Conservation (phyloP, 2,329 filamentous ascomycete genomes). For the Cryphonectria carpinicola region DNA sequence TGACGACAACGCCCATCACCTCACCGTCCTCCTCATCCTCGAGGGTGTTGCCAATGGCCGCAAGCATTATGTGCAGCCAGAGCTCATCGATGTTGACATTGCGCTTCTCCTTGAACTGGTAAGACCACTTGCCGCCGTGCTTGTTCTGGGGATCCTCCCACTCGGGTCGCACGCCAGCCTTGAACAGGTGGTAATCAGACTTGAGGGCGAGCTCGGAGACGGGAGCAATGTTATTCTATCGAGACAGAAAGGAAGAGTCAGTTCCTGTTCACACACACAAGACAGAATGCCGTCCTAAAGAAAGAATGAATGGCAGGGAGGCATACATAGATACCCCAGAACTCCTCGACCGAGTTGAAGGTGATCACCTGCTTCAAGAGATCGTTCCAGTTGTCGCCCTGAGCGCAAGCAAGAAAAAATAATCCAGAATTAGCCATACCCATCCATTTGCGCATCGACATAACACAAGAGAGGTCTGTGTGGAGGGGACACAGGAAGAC, state of each 20-base stretch:
- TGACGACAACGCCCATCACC: slow-evolving; percentile 99
- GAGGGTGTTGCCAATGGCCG: slow-evolving; percentile 95
- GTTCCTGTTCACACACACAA: slow-evolving; percentile 22
- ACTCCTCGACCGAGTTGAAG: slow-evolving; percentile 98
- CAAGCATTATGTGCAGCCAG: slow-evolving; percentile 96
- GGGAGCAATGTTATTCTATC: slow-evolving; percentile 95
- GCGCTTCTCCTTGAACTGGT: slow-evolving; percentile 96
- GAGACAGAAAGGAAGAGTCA: slow-evolving; percentile 3
- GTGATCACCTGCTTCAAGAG: slow-evolving; percentile 97
- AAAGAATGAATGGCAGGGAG: neutral
- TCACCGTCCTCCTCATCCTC: slow-evolving; percentile 94
- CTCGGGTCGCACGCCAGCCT: slow-evolving; percentile 93
- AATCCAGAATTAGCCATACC: slow-evolving; percentile 34
- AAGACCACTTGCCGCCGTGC: slow-evolving; percentile 98
- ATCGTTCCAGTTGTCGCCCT: slow-evolving; percentile 99
- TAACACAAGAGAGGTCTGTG: neutral
- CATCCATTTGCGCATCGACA: slow-evolving; percentile 30
- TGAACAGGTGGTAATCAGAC: slow-evolving; percentile 99
- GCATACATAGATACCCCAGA: slow-evolving; percentile 98
- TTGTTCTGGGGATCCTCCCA: slow-evolving; percentile 99
- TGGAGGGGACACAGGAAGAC: slow-evolving; percentile 31
- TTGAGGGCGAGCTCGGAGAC: slow-evolving; percentile 95
- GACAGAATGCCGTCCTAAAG: neutral
- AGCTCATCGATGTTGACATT: slow-evolving; percentile 89
- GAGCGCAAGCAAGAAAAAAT: neutral